A percentile compares a stretch with the other conserved stretches of the same genome.
These are phyloP conservation scores for Neonectria faginata DNA, from an alignment of 2,329 filamentous ascomycete genomes.

Conservation along the genomic window DNA sequence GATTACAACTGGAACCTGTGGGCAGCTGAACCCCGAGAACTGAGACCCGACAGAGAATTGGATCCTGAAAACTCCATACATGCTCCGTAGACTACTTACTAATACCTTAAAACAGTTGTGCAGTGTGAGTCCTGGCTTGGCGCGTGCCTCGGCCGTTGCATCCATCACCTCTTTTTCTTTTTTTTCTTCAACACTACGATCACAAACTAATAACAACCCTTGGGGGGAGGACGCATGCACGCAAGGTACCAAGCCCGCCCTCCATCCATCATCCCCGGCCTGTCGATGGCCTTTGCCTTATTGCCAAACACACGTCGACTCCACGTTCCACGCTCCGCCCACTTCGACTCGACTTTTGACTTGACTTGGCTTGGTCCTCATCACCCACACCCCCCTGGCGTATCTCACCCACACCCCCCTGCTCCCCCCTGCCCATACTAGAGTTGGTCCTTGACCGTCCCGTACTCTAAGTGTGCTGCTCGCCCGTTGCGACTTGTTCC, in stretches of 20 bases:
- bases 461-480: slow-evolving; percentile 16
- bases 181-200: slow-evolving; percentile 25
- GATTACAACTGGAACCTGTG: not conserved
- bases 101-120: slow-evolving; percentile 12
- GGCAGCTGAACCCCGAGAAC: slow-evolving; percentile 5
- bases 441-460: slow-evolving; percentile 23
- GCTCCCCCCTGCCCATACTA: slow-evolving; percentile 25
- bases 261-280: slow-evolving; percentile 37
- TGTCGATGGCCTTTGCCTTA: slow-evolving; percentile 45
- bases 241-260: slow-evolving; percentile 35
- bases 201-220: not conserved
- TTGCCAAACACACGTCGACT: slow-evolving; percentile 41
- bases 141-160: slow-evolving; percentile 17
- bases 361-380: slow-evolving; percentile 17
- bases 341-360: slow-evolving; percentile 22
- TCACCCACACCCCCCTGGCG: slow-evolving; percentile 31
- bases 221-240: slow-evolving; percentile 19
- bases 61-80: not conserved
- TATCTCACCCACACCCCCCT: slow-evolving; percentile 28
- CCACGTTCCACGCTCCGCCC: slow-evolving; percentile 33
- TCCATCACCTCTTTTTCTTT: slow-evolving; percentile 9
- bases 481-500: slow-evolving; percentile 11
- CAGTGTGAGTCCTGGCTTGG: slow-evolving; percentile 6
- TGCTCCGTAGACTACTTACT: not conserved
- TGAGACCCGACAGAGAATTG: slow-evolving; percentile 9